Base-by-base conservation (phyloP, 2,329 filamentous ascomycete species). In the Phoma sp. region DNA sequence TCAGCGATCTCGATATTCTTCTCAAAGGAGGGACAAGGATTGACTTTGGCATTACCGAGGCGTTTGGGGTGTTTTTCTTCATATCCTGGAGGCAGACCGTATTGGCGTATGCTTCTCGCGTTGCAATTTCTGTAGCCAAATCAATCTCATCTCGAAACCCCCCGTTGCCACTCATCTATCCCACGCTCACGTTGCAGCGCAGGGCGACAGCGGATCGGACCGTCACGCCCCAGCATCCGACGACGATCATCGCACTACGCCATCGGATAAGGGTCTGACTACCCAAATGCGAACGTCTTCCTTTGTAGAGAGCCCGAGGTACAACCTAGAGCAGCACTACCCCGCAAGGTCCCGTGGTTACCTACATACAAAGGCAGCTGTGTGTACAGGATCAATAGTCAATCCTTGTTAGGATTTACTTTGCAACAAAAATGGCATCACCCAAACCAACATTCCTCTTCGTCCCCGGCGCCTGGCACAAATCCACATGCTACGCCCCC, bases 401-500 rank as follows among this genome's bases (percentile, higher is more conserved):
- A n/a, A n/a, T n/a, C n/a, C n/a, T n/a, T n/a, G n/a, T n/a, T n/a
- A n/a, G n/a, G n/a, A n/a, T n/a, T n/a, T n/a, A n/a, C n/a, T n/a
- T n/a, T n/a, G n/a, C n/a, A n/a, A 33, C 14, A 17, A 33, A 12
- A 12, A 36, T 12, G 12, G 3, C 33, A 20, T 36, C 33, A 23
- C n/a, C 23, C 18, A 47, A 42, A 33, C 50, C 42, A 15, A 53
- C 50, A 2, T 32, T 53, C 37, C 42, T 53, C 37, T 42, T 47
- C 15, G 37, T 47, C 25, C 50, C 50, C 26, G 50, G 50, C 37
- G 50, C 50, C 37, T 53, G 50, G 42, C 50, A 53, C 37, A 42
- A 20, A 20, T 9, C 50, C 7, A 5, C 37, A 0, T 53, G 42
- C 37, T 53, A 37, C 30, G 10, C 14, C 11, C 50, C 37, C n/a